Conservation (phyloP, 2,329 filamentous ascomycete species). For the Claviceps spartinae region DNA sequence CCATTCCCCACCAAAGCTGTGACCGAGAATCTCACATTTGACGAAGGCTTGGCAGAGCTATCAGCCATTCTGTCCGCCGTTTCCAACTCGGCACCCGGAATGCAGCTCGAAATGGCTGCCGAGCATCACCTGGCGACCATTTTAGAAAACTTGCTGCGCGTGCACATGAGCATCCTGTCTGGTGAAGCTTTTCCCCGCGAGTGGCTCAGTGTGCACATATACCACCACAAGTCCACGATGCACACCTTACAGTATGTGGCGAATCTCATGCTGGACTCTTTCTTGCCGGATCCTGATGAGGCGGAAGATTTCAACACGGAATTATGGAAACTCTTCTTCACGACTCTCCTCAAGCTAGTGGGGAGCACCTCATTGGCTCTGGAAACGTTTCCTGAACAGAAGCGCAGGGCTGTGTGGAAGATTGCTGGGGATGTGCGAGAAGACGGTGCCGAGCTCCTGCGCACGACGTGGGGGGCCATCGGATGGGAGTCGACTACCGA, state of each 20-base stretch:
- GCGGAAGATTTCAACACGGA: constrained; percentile 87
- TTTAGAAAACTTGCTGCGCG: constrained; percentile 64
- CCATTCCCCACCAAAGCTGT: constrained; percentile 70
- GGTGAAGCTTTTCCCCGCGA: constrained; percentile 78
- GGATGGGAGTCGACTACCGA: constrained; percentile 86
- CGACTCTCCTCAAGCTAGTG: constrained; percentile 75
- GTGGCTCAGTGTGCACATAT: constrained; percentile 90
- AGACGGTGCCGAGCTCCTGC: constrained; percentile 73
- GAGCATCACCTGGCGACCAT: constrained; percentile 64
- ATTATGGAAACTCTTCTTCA: constrained; percentile 88
- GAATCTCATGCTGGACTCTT: constrained; percentile 64
- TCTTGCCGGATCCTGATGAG: constrained; percentile 79
- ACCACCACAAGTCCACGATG: constrained; percentile 83
- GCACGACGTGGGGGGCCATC: constrained; percentile 83
- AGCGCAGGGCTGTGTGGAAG: constrained; percentile 93
- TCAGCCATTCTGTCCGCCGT: constrained; percentile 76
- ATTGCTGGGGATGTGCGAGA: constrained; percentile 94
- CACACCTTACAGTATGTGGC: constrained; percentile 72
- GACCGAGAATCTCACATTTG: constrained; percentile 48
- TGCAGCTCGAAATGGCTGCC: constrained; percentile 59
- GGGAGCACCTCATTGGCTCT: constrained; percentile 79
- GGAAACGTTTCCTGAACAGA: constrained; percentile 95
- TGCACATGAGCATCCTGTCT: constrained; percentile 77
- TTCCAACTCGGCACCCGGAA: constrained; percentile 55
- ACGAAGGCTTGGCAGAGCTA: constrained; percentile 79